A percentile compares a stretch with the other conserved stretches of the same genome.
These are phyloP conservation scores for Scedosporium apiospermum DNA, from an alignment of 2,329 filamentous ascomycete genomes.

Conservation along the genomic window DNA sequence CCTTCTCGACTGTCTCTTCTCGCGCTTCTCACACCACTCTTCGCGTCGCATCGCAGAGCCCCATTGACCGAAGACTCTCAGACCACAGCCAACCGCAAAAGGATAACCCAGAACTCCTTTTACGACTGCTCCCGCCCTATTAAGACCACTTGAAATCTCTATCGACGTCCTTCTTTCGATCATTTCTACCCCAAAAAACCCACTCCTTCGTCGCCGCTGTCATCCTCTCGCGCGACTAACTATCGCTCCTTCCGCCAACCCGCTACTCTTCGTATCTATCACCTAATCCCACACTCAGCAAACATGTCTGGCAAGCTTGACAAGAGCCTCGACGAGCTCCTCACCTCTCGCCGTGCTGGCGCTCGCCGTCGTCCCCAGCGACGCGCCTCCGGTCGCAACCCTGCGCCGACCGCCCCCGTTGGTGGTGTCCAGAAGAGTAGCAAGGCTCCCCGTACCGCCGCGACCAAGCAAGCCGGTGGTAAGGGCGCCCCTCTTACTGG, in stretches of 20 bases:
- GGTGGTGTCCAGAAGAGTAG: slow-evolving; percentile 79
- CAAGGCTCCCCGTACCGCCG: slow-evolving; percentile 48
- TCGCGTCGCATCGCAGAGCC: neutral
- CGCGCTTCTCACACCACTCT: neutral
- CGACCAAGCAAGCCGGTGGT: slow-evolving; percentile 53
- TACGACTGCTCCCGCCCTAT: neutral
- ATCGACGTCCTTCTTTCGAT: neutral
- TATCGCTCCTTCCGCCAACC: neutral
- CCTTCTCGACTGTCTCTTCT: neutral
- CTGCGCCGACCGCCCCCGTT: slow-evolving; percentile 57
- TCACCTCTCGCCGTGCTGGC: slow-evolving; percentile 62
- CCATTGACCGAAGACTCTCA: neutral
- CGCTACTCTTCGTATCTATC: slow-evolving; percentile 12
- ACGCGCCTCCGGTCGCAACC: slow-evolving; percentile 38
- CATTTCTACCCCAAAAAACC: neutral
- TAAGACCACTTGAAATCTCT: neutral
- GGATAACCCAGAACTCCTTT: neutral
- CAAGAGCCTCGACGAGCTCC: slow-evolving; percentile 94
- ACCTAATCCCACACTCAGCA: slow-evolving; percentile 24
- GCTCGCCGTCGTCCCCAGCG: slow-evolving; percentile 43
- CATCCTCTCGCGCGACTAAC: neutral
- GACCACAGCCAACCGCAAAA: neutral
- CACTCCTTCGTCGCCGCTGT: neutral
- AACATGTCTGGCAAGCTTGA: slow-evolving; percentile 90
- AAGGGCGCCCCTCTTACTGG: slow-evolving; percentile 52